Evolutionary conservation across 176 grass and related monocot species (phyloP).

Genomic region (Ensete ventricosum): DNA sequence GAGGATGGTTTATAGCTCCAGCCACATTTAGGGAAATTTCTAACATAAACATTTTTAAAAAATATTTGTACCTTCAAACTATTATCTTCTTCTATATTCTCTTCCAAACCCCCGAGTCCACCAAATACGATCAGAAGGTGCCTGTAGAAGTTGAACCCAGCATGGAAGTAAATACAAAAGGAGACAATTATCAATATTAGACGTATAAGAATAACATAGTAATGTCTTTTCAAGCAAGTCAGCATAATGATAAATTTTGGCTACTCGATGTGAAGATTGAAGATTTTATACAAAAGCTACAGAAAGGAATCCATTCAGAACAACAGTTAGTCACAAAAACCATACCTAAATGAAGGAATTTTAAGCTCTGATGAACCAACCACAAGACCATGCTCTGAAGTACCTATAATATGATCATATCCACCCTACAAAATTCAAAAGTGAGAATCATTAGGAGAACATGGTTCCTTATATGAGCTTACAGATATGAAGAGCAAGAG

Average conservation of each 20-base stretch:
- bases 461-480: background rate
- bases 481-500: conserved; percentile 5
- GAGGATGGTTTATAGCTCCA: too few relatives aligned
- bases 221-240: too few relatives aligned
- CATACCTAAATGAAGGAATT: conserved; percentile 70
- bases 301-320: background rate
- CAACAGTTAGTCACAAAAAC: background rate
- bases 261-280: background rate
- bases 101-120: conserved; percentile 90
- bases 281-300: background rate
- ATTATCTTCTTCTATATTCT: conserved; percentile 90
- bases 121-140: conserved; percentile 90
- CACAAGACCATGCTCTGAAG: conserved; percentile 79
- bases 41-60: too few relatives aligned
- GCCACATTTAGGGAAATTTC: too few relatives aligned
- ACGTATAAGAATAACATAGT: too few relatives aligned
- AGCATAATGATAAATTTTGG: too few relatives aligned
- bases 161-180: background rate
- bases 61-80: conserved; percentile 58
- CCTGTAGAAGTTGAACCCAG: conserved; percentile 27
- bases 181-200: background rate
- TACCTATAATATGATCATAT: conserved; percentile 95
- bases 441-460: background rate
- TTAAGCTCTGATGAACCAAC: conserved; percentile 82
- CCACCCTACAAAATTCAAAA: conserved; percentile 42